Percentiles rank a stretch among this genome's conserved stretches.
phyloP scores from a whole-genome alignment of 345 rosid species.

The Acer saccharum region DNA sequence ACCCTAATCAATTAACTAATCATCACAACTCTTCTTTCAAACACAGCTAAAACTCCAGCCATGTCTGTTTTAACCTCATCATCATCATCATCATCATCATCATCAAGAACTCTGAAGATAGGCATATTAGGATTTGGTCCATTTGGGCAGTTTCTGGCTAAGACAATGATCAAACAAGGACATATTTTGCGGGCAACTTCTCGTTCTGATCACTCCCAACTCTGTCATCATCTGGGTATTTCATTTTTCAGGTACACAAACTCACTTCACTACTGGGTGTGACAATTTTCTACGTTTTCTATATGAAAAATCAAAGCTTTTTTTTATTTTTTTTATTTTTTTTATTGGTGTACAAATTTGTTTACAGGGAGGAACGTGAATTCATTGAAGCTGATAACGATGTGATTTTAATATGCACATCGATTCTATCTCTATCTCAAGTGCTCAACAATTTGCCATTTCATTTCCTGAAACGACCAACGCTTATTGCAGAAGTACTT shows the following conservation, averaged over 20 bases:
- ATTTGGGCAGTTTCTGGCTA: constrained; percentile 59
- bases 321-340: no score
- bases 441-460: constrained; percentile 48
- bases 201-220: constrained; percentile 46
- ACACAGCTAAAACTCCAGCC: neutral
- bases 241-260: constrained; percentile 42
- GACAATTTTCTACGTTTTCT: no score
- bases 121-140: constrained; percentile 59
- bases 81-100: constrained; percentile 15
- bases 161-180: constrained; percentile 52
- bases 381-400: constrained; percentile 49
- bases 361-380: constrained; percentile 31
- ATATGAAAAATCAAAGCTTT: neutral
- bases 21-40: no score
- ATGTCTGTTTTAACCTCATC: constrained; percentile 28
- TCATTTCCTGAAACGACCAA: constrained; percentile 33
- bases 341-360: neutral
- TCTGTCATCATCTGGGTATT: constrained; percentile 36
- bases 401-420: constrained; percentile 54
- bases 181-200: constrained; percentile 51
- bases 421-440: constrained; percentile 44
- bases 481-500: constrained; percentile 62
- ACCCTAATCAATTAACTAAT: no score
- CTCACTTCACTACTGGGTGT: neutral
- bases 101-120: constrained; percentile 35